Conservation (phyloP, 1,284 basidiomycete species). For the Cutaneotrichosporon cavernicola region DNA sequence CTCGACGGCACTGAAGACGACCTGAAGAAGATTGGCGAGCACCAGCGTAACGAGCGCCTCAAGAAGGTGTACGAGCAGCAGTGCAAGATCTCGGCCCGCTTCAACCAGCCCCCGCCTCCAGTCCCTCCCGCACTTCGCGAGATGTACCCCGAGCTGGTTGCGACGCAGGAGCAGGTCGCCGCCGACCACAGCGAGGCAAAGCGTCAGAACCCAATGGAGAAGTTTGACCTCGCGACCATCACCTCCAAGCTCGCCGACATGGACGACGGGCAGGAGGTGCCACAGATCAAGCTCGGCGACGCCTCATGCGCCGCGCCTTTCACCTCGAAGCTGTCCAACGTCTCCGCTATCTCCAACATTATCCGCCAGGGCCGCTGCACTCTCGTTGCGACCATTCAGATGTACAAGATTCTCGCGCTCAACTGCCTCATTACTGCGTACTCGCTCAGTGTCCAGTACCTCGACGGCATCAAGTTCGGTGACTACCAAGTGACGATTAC, state of each 20-base stretch:
- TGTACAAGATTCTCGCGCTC: constrained; percentile 96
- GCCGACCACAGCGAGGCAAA: constrained; percentile 64
- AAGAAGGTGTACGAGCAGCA: constrained; percentile 97
- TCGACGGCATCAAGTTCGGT: constrained; percentile 96
- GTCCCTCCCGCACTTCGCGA: constrained; percentile 80
- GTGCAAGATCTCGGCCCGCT: constrained; percentile 78
- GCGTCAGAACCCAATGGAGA: constrained; percentile 83
- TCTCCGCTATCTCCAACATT: constrained; percentile 88
- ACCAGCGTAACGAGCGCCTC: constrained; percentile 79
- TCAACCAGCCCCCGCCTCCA: constrained; percentile 86
- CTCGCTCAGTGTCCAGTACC: constrained; percentile 89
- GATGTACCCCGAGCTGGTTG: constrained; percentile 82
- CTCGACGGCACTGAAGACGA: constrained; percentile 88
- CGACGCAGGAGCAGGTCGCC: constrained; percentile 76
- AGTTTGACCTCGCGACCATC: constrained; percentile 84
- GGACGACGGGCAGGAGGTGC: constrained; percentile 83
- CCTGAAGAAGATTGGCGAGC: constrained; percentile 86
- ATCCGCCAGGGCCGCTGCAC: constrained; percentile 96
- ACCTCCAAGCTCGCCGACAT: constrained; percentile 86
- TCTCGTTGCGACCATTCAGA: constrained; percentile 92
- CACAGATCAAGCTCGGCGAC: constrained; percentile 95
- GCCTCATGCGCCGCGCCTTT: constrained; percentile 95
- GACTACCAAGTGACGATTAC: constrained; percentile 92
- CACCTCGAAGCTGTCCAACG: constrained; percentile 91
- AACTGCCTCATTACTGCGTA: constrained; percentile 96